Conservation (phyloP, 1,139 yeast genomes). For the Geotrichum klebahnii region DNA sequence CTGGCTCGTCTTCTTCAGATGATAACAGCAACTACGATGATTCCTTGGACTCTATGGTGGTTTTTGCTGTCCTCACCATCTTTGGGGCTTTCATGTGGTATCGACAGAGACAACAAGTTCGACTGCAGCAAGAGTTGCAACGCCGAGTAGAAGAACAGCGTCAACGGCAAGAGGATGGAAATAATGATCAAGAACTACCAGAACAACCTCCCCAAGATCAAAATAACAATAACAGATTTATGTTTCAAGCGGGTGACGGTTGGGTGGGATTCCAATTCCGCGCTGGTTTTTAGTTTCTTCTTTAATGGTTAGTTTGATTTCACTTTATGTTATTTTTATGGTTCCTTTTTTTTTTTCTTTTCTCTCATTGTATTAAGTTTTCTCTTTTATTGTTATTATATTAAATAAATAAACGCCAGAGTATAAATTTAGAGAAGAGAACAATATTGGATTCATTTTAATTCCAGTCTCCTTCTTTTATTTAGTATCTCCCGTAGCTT, state of each 20-base stretch:
- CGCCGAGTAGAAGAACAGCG: constrained; percentile 3
- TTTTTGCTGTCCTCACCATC: constrained; percentile 4
- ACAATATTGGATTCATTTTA: neutral
- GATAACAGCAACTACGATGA: neutral
- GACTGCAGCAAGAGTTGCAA: constrained; percentile 3
- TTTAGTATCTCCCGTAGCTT: neutral
- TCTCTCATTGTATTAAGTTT: neutral
- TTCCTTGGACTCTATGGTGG: constrained; percentile 8
- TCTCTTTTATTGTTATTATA: neutral
- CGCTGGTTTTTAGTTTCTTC: neutral
- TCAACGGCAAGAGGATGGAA: neutral
- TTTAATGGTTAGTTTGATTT: neutral
- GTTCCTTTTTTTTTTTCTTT: neutral
- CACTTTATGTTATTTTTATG: neutral
- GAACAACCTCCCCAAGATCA: neutral
- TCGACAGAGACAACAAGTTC: constrained; percentile 11
- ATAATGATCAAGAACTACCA: neutral
- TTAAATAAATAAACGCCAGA: neutral
- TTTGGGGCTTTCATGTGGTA: constrained; percentile 18
- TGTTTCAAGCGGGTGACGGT: constrained; percentile 6
- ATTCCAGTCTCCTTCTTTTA: neutral
- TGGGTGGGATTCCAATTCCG: constrained; percentile 8
- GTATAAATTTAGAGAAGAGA: too few species aligned
- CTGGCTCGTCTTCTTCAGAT: neutral
- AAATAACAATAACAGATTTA: constrained; percentile 3